Evolutionary conservation across 768 basidiomycete species (phyloP), one percentile per base, ranked within the genome.

Genomic region (Lactarius pseudohatsudake): DNA sequence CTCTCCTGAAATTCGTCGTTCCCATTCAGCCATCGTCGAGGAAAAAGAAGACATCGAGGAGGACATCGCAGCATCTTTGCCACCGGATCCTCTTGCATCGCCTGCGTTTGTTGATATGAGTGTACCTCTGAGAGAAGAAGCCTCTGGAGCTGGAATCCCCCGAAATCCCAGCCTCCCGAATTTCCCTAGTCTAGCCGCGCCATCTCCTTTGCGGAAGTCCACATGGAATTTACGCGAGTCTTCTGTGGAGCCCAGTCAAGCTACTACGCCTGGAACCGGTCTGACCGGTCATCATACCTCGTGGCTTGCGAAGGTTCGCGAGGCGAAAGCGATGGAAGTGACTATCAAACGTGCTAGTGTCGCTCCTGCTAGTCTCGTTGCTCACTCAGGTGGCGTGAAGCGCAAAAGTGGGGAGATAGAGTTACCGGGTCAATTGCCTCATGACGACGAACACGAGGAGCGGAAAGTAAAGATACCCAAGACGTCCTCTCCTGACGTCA

Each of bases 251-350:
- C 55, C 63, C 18, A 54, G 6, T 57, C 45, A 77, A 18, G 81
- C 81, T 3, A 72, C 74, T 13, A 70, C 64, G 6, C 66, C 69
- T 20, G 71, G 69, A 45, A 78, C 80, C n/a, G 75, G 76, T 26
- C 73, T 75, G 32, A 79, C 75, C 11, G 85, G 84, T 3, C 91
- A 90, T 72, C 85, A 91, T 38, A 89, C 89, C 10, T 92, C 91
- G 3, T 92, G 91, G 91, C 75, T 93, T 62, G 85, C 84, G 76
- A 91, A 90, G 71, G 91, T 87, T 16, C 81, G 90, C 41, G 89
- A 90, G 72, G 86, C 81, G 30, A 91, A 91, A 72, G 79, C 78
- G 70, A 34, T 75, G 59, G 76, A 76, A 65, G 67, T 65, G 20
- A 68, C 55, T 15, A 58, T 13, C 34, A 64, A 84, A 76, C 70